phyloP scores from a whole-genome alignment of 1,139 yeast genomes.

The Geotrichum bryndzae region DNA sequence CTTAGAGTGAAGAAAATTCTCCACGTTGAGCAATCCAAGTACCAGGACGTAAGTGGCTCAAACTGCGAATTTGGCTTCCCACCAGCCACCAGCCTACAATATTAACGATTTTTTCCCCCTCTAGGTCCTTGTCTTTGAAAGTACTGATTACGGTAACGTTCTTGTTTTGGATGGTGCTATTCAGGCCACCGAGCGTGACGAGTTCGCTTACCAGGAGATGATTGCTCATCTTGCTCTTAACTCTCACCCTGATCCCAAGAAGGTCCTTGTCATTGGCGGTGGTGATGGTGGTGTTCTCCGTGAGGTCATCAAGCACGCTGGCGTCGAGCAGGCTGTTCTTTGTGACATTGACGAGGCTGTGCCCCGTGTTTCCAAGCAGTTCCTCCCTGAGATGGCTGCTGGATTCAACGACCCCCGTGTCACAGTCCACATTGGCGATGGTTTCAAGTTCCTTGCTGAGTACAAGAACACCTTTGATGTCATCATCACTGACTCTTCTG shows the following conservation, averaged over 20 bases:
- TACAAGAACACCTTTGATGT: constrained; percentile 61
- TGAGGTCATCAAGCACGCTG: constrained; percentile 70
- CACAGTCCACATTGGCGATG: constrained; percentile 74
- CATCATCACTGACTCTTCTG: constrained; percentile 91
- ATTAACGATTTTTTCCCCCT: neutral
- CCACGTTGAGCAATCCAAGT: constrained; percentile 67
- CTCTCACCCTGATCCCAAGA: constrained; percentile 67
- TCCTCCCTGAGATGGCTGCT: constrained; percentile 73
- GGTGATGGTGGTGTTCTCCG: constrained; percentile 93
- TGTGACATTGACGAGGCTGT: constrained; percentile 92
- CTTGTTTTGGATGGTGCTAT: constrained; percentile 80
- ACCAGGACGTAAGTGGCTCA: constrained; percentile 54
- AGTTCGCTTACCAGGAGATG: constrained; percentile 83
- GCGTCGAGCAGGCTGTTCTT: constrained; percentile 64
- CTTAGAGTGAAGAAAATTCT: constrained; percentile 71
- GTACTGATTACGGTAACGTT: constrained; percentile 74
- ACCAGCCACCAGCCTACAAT: too few species aligned
- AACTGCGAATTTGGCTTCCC: neutral
- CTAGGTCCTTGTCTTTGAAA: constrained; percentile 60
- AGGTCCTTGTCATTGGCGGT: constrained; percentile 83
- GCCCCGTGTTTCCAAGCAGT: constrained; percentile 65
- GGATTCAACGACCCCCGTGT: constrained; percentile 69
- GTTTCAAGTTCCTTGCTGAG: constrained; percentile 68
- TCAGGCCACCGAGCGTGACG: constrained; percentile 86
- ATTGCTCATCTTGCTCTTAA: constrained; percentile 74